Conservation (phyloP, 306 rosid species). For the Prunus padus region DNA sequence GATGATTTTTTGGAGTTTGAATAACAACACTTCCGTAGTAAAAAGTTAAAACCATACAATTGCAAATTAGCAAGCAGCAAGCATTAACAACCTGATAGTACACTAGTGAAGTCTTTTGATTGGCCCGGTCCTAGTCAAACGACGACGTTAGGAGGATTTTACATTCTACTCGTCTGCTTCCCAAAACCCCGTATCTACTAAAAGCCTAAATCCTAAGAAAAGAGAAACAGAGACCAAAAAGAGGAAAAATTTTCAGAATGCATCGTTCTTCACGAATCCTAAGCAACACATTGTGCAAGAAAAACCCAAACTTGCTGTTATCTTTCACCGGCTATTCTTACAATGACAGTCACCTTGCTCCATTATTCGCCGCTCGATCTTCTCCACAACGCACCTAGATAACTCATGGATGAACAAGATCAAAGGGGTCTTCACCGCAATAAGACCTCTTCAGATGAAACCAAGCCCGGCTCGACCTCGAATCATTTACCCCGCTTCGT, state of each 20-base stretch:
- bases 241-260: conserved; percentile 42
- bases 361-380: conserved; percentile 50
- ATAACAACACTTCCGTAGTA: too few relatives aligned
- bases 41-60: too few relatives aligned
- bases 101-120: too few relatives aligned
- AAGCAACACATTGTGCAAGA: conserved; percentile 21
- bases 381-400: conserved; percentile 54
- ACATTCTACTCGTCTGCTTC: not conserved
- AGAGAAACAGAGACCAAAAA: too few relatives aligned
- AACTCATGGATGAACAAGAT: conserved; percentile 74
- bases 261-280: conserved; percentile 34
- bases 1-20: too few relatives aligned
- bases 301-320: conserved; percentile 1
- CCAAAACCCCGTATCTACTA: not conserved
- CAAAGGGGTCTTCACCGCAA: conserved; percentile 70
- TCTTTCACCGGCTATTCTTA: conserved; percentile 9
- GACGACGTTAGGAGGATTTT: not conserved
- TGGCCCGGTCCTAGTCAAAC: not conserved
- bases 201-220: conserved; percentile 7
- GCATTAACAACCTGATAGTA: too few relatives aligned
- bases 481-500: conserved; percentile 70
- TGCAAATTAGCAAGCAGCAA: too few relatives aligned
- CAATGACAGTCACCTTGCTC: conserved; percentile 16
- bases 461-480: conserved; percentile 40
- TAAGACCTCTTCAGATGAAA: conserved; percentile 30